Base-by-base conservation (phyloP, 1,284 basidiomycete species). In the Trametes polyzona region DNA sequence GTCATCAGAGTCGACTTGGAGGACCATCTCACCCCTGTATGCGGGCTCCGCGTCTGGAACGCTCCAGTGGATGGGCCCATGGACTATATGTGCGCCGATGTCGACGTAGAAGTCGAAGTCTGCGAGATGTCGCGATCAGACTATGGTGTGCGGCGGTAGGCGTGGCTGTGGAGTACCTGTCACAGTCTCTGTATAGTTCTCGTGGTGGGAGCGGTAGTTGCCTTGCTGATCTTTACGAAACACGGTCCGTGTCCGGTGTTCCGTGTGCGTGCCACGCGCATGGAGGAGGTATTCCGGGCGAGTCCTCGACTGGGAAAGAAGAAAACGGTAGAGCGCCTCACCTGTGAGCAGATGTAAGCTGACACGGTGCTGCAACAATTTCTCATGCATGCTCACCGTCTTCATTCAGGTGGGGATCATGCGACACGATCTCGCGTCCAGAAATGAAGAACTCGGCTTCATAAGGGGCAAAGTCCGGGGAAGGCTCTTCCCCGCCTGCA, bases 271-370 rank as follows among this genome's bases (percentile, higher is more conserved):
- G 2, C 88, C 89, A 16, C 72, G 72, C 61, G 82, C 81, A 41
- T 78, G 80, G 6, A 90, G 65, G 35, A 74, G 69, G 58, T 83
- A 76, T 14, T 66, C 73, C 4, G 88, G 89, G 2, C 72, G 74
- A 4, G 65, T 71, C 26, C 70, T 69, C 1, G 84, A 77, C 46
- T 87, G 83, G 2, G 79, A 77, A 14, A 90, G 76, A 6, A 91
- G 73, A 71, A 91, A 91, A 42, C 87, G 83, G 67, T 88, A 89
- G 8, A 90, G 75, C 0, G 88, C 88, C 70, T 90, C 88, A 47
- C 87, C 85, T 88, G 57, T 21, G 4, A 11, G 26, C 6, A 2
- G 5, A 0, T 12, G 24, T 81, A 77, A 17, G 23, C 12, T 11
- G 35, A 23, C 12, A 54, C 19, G 26, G 30, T 32, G 46, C 21